These are phyloP conservation scores for Posidonia australis DNA, from an alignment of 106 monocot genomes.

Conservation along the genomic window DNA sequence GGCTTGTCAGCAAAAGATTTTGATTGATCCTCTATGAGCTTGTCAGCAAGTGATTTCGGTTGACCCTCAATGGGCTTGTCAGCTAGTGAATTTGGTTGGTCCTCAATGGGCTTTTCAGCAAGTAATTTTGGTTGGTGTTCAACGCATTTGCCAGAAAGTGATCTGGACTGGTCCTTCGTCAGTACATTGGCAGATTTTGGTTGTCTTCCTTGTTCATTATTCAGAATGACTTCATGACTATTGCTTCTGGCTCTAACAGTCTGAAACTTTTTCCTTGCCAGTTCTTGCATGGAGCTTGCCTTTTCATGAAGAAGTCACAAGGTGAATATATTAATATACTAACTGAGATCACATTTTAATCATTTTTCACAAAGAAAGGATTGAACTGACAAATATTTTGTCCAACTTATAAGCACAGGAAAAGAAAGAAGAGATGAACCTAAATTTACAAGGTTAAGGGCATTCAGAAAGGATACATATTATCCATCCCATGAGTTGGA, in stretches of 20 bases:
- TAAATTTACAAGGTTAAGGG: no score
- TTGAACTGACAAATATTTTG: no score
- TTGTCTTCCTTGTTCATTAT: slow-evolving; percentile 17
- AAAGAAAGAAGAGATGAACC: no score
- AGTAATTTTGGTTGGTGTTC: neutral
- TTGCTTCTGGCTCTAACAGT: slow-evolving; percentile 31
- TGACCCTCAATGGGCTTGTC: neutral
- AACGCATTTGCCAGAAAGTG: no score
- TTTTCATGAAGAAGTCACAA: slow-evolving; percentile 18
- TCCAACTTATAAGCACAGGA: no score
- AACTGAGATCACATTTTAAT: no score
- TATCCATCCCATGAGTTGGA: no score
- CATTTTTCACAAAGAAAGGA: no score
- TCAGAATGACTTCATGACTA: slow-evolving; percentile 16
- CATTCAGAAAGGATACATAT: no score
- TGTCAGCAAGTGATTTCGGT: slow-evolving; percentile 16
- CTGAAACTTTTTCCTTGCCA: slow-evolving; percentile 72
- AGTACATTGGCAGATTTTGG: neutral
- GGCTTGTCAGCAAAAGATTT: slow-evolving; percentile 18
- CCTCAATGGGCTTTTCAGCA: neutral
- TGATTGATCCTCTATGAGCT: slow-evolving; percentile 1
- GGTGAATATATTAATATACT: neutral
- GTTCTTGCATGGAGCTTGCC: slow-evolving; percentile 85
- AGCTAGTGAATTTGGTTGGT: neutral
- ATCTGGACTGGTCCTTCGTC: neutral